Conservation (phyloP, 2,329 filamentous ascomycete species). For the Ustilaginoidea virens region DNA sequence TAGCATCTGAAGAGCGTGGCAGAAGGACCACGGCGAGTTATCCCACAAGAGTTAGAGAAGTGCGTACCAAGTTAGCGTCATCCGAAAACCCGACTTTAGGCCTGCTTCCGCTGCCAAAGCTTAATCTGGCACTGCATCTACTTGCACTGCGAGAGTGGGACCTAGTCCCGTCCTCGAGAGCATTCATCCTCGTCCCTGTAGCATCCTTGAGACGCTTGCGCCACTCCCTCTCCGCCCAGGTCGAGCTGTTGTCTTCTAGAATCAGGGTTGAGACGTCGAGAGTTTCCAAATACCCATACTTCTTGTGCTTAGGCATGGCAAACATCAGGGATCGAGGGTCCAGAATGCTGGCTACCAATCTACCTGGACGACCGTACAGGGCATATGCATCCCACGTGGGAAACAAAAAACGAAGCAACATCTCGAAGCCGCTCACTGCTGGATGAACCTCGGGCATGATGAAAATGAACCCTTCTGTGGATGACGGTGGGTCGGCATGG, state of each 20-base stretch:
- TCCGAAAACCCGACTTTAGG: slow-evolving; percentile 43
- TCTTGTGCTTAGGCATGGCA: slow-evolving; percentile 77
- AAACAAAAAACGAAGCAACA: slow-evolving; percentile 83
- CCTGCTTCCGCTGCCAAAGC: slow-evolving; percentile 26
- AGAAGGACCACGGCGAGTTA: background rate
- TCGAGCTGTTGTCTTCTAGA: slow-evolving; percentile 56
- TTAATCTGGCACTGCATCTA: slow-evolving; percentile 40
- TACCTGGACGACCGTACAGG: slow-evolving; percentile 77
- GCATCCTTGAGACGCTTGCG: slow-evolving; percentile 76
- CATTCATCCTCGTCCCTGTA: slow-evolving; percentile 64
- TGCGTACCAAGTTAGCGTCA: slow-evolving; percentile 14
- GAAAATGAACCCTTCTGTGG: slow-evolving; percentile 88
- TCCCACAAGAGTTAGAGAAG: background rate
- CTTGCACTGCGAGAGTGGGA: slow-evolving; percentile 38
- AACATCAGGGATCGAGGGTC: slow-evolving; percentile 93
- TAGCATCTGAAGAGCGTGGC: background rate
- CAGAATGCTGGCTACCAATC: slow-evolving; percentile 73
- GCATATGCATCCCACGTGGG: slow-evolving; percentile 87
- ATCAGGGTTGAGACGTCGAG: slow-evolving; percentile 73
- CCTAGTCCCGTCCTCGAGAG: slow-evolving; percentile 33
- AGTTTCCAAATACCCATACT: slow-evolving; percentile 83
- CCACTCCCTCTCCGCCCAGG: slow-evolving; percentile 83
- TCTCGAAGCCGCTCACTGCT: slow-evolving; percentile 89
- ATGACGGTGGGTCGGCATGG: slow-evolving; percentile 61
- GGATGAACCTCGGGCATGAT: slow-evolving; percentile 91